A percentile compares a stretch with the other conserved stretches of the same genome.
Evolutionary conservation across 2,329 filamentous ascomycete genomes (phyloP).

Genomic region (Diplodia seriata): DNA sequence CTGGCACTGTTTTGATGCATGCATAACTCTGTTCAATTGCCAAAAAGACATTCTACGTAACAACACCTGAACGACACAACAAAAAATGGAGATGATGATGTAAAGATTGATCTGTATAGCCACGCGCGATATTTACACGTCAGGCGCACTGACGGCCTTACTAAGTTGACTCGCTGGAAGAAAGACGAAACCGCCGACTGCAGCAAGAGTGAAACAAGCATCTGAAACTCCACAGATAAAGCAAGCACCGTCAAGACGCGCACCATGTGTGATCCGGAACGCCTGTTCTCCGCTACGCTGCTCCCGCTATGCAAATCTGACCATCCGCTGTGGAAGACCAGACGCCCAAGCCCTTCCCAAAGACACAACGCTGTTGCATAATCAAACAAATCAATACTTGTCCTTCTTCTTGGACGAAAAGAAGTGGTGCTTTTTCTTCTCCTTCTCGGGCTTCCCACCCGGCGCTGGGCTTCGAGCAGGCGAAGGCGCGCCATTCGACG

Average conservation of each 20-base stretch:
- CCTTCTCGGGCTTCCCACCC: conserved; percentile 51
- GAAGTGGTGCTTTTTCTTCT: conserved; percentile 65
- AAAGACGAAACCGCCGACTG: conserved; percentile 11
- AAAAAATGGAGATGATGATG: neutral
- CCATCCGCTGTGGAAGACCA: conserved; percentile 1
- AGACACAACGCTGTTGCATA: neutral
- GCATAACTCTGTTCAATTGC: neutral
- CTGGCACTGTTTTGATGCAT: too few species aligned
- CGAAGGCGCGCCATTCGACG: conserved; percentile 29
- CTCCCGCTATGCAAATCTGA: conserved; percentile 32
- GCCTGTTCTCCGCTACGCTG: conserved; percentile 24
- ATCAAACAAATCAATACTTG: conserved; percentile 20
- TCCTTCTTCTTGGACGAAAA: conserved; percentile 48
- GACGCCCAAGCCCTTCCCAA: conserved; percentile 10
- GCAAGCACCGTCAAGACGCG: conserved; percentile 21
- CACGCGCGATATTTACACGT: conserved; percentile 15
- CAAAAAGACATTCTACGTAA: neutral
- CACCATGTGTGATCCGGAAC: conserved; percentile 27
- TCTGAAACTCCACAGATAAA: conserved; percentile 28
- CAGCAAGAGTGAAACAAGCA: conserved; percentile 24
- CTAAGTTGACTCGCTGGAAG: conserved; percentile 12
- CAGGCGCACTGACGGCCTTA: neutral
- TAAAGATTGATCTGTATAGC: conserved; percentile 1
- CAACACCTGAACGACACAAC: neutral
- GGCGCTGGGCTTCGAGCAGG: conserved; percentile 31